phyloP scores from a whole-genome alignment of 192 early-diverging fungal genomes.

The Gonapodya sp. region DNA sequence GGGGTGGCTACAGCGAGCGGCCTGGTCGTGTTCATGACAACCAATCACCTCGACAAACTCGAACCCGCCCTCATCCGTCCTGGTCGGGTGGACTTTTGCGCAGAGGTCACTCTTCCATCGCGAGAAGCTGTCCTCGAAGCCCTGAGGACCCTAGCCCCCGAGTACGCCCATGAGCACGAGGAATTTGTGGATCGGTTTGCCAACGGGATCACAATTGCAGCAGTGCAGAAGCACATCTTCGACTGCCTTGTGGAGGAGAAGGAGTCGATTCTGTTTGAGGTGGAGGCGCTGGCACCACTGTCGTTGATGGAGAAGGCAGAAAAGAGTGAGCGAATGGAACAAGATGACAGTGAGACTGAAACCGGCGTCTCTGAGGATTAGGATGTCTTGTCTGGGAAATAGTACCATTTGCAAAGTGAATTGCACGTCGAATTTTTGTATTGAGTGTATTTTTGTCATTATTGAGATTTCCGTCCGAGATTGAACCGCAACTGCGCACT shows the following conservation, averaged over 20 bases:
- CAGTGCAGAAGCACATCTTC: constrained; percentile 93
- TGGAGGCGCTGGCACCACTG: not conserved
- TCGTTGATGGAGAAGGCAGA: not conserved
- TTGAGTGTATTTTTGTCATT: no score
- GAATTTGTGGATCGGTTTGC: constrained; percentile 66
- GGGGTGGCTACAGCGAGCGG: constrained; percentile 79
- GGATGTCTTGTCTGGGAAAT: no score
- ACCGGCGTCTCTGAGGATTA: no score
- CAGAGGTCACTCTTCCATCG: constrained; percentile 21
- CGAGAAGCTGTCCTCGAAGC: constrained; percentile 34
- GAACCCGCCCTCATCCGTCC: constrained; percentile 73
- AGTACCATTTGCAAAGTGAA: no score
- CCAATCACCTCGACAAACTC: constrained; percentile 70
- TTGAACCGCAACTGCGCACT: no score
- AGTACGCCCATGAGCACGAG: constrained; percentile 55
- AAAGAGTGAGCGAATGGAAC: not conserved
- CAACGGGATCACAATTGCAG: constrained; percentile 59
- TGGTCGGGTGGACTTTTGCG: constrained; percentile 61
- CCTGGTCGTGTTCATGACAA: constrained; percentile 84
- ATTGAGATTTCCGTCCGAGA: no score
- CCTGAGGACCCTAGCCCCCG: constrained; percentile 43
- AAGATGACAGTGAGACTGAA: not conserved
- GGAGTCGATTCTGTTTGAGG: constrained; percentile 11
- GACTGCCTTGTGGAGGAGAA: constrained; percentile 63
- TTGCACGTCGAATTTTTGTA: no score